Conservation (phyloP, 306 rosid species). For the Quercus bicolor region DNA sequence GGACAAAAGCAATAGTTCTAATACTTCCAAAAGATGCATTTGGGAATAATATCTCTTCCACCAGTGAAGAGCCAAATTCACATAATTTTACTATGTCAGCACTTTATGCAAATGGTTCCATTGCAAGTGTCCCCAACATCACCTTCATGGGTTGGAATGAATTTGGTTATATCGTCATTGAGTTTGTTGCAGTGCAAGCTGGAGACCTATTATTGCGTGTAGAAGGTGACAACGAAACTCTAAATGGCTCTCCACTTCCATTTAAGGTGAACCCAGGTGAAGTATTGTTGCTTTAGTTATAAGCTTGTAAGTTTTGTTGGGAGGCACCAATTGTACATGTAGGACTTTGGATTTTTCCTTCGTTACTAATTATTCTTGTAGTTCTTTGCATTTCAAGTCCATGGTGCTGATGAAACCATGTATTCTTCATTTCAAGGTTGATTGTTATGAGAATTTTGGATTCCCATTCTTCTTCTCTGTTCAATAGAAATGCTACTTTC, state of each 20-base stretch:
- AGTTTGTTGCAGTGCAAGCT: conserved; percentile 49
- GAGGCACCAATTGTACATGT: not conserved
- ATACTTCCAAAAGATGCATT: conserved; percentile 81
- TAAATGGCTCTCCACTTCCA: conserved; percentile 65
- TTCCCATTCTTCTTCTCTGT: not conserved
- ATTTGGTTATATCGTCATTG: conserved; percentile 54
- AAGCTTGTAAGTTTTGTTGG: not conserved
- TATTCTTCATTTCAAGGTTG: not conserved
- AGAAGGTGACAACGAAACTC: conserved; percentile 63
- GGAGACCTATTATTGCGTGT: conserved; percentile 55
- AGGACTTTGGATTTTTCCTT: not conserved
- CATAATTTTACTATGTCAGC: conserved; percentile 47
- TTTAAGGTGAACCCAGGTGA: conserved; percentile 80
- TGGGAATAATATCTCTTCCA: conserved; percentile 62
- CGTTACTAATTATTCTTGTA: not conserved
- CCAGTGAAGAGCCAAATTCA: conserved; percentile 37
- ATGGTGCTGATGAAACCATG: not conserved
- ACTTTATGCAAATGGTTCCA: conserved; percentile 47
- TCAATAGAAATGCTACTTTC: not conserved
- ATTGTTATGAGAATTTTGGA: not conserved
- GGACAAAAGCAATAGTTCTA: conserved; percentile 52
- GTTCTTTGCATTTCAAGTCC: not conserved
- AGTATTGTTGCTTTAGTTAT: conserved; percentile 7
- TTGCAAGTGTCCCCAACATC: conserved; percentile 41
- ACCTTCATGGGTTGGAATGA: conserved; percentile 64